Conservation (phyloP, 306 rosid species). For the Senna siamea region DNA sequence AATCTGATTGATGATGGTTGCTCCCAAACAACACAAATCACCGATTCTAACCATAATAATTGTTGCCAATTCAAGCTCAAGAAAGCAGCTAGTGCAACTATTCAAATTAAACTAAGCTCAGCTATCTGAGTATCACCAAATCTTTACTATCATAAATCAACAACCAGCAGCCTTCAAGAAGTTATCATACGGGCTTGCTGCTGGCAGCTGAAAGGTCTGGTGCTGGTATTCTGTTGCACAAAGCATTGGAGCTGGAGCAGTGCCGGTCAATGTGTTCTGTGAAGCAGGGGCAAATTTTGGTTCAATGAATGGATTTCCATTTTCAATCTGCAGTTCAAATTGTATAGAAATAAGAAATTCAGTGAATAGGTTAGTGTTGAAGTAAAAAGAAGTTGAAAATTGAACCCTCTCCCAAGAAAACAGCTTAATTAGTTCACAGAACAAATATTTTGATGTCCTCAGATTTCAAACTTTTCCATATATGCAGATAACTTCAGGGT, state of each 20-base stretch:
- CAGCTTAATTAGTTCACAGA: no score
- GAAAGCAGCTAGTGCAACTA: constrained; percentile 37
- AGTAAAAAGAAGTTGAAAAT: no score
- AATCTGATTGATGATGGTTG: constrained; percentile 20
- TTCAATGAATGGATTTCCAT: constrained; percentile 68
- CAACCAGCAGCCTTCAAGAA: constrained; percentile 87
- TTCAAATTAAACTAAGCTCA: constrained; percentile 7
- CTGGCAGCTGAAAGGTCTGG: constrained; percentile 69
- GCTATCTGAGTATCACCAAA: not conserved
- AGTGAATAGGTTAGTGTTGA: no score
- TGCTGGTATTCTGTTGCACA: constrained; percentile 70
- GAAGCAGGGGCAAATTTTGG: constrained; percentile 42
- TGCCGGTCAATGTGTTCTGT: constrained; percentile 44
- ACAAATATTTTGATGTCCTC: not conserved
- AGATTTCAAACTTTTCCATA: not conserved
- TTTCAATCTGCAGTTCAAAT: constrained; percentile 49
- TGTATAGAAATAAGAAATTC: constrained; percentile 22
- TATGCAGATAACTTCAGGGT: no score
- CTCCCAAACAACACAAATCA: constrained; percentile 15
- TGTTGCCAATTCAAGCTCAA: constrained; percentile 29
- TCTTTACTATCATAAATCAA: constrained; percentile 40
- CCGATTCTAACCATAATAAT: constrained; percentile 19
- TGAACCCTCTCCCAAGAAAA: no score
- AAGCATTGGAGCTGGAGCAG: constrained; percentile 49
- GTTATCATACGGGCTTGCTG: constrained; percentile 77